These are phyloP conservation scores for Fusarium tjaetaba DNA, from an alignment of 2,329 filamentous ascomycete species.

Conservation along the genomic window DNA sequence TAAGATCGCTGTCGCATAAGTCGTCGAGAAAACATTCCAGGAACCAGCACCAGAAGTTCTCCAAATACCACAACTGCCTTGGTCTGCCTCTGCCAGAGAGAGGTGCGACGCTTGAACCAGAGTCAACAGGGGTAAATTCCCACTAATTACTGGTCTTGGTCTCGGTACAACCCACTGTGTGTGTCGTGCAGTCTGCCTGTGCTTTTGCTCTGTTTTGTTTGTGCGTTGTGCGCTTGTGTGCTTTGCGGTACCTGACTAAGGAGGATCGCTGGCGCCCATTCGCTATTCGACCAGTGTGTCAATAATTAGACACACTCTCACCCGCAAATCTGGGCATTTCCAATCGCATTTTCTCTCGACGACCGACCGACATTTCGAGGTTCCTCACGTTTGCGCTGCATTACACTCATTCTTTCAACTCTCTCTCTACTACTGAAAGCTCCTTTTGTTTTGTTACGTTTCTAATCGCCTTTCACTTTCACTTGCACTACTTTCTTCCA, in stretches of 20 bases:
- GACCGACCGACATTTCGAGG: conserved; percentile 15
- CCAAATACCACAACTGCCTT: conserved; percentile 20
- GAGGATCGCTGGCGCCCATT: conserved; percentile 14
- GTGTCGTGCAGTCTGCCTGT: conserved; percentile 29
- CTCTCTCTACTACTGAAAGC: background rate
- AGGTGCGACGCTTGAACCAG: conserved; percentile 27
- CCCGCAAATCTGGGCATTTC: conserved; percentile 30
- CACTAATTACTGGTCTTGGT: conserved; percentile 31
- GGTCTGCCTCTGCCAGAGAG: conserved; percentile 2
- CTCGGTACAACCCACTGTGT: conserved; percentile 19
- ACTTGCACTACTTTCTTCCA: background rate
- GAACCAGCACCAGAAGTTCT: conserved; percentile 7
- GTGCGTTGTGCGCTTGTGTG: conserved; percentile 22
- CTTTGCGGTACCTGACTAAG: conserved; percentile 25
- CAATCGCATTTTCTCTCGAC: conserved; percentile 19
- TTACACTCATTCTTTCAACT: conserved; percentile 21
- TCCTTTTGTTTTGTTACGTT: background rate
- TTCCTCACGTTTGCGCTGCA: conserved; percentile 8
- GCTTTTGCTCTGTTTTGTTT: conserved; percentile 15
- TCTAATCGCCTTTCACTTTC: background rate
- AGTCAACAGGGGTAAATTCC: conserved; percentile 27
- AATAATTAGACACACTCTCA: conserved; percentile 34
- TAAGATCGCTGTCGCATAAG: conserved; percentile 36
- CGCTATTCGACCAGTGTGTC: conserved; percentile 21
- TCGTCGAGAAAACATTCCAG: conserved; percentile 40